Evolutionary conservation across 306 rosid species (phyloP), one percentile per base, ranked within the genome.

Genomic region (Begonia peltatifolia): DNA sequence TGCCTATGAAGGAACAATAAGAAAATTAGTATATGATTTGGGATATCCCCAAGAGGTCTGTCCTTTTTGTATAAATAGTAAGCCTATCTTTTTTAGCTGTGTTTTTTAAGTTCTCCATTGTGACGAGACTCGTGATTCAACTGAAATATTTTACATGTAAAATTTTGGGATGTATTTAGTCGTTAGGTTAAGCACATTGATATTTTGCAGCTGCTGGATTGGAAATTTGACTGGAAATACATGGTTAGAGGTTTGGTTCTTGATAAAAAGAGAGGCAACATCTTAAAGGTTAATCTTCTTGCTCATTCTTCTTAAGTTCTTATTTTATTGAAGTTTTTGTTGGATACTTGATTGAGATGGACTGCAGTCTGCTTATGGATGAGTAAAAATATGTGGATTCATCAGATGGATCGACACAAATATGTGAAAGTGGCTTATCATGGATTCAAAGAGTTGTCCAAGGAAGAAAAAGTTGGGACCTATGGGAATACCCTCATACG

Each of bases 211-310:
- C 68, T 90, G 68, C 84, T 90, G 42, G 64, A 49, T 59, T 90
- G 95, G 99, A 64, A 84, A 42, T 90, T 90, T 71, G 80, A 90
- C 68, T 77, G 82, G 95, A 76, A 77, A 65, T 86, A 90, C 83
- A 90, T 90, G 99, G 99, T 90, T 71, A 73, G 99, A 70, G 99
- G 99, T 56, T 81, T 90, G 86, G 99, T 90, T 53, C 92, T 90
- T 7, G 99, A 90, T 76, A 90, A 90, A 70, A 90, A 73, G 71
- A 75, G 95, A 71, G 99, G 99, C 69, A 90, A 90, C 71, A 90
- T 90, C 64, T 77, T 90, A 80, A 90, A 90, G 99, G 99, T 90
- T 50, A 30, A 65, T 44, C 52, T 67, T 42, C 23, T 74, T n/a
- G 48, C 51, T 60, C 50, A 8, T 9, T 15, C 1, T 46, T 42